These are phyloP conservation scores for Citrus sp. DNA, from an alignment of 345 rosid genomes.

Conservation along the genomic window DNA sequence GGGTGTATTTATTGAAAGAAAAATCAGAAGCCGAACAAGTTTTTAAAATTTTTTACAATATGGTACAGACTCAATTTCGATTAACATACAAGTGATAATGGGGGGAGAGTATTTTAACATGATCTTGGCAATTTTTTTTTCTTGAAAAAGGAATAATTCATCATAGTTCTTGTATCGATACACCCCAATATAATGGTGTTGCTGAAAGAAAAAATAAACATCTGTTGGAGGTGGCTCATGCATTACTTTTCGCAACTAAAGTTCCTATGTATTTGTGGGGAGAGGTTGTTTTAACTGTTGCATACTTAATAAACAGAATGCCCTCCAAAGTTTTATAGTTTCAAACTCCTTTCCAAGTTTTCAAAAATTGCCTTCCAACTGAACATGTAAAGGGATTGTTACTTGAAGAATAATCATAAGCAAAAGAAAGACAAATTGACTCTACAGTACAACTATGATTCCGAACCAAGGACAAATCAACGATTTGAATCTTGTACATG, in stretches of 20 bases:
- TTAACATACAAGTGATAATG: not conserved
- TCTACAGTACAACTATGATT: too few relatives aligned
- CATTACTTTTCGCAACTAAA: not conserved
- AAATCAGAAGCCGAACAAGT: too few relatives aligned
- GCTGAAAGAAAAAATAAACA: not conserved
- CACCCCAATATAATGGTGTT: not conserved
- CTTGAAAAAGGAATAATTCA: not conserved
- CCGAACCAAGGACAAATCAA: too few relatives aligned
- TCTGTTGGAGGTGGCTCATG: not conserved
- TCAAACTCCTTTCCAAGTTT: not conserved
- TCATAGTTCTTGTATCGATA: not conserved
- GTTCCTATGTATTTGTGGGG: not conserved
- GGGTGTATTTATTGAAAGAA: too few relatives aligned
- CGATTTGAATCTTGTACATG: too few relatives aligned
- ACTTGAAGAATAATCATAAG: too few relatives aligned
- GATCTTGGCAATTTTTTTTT: not conserved
- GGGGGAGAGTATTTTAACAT: not conserved
- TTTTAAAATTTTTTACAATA: too few relatives aligned
- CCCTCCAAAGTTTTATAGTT: not conserved
- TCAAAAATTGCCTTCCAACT: not conserved
- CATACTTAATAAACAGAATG: not conserved
- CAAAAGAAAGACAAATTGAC: too few relatives aligned
- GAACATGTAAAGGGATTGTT: too few relatives aligned
- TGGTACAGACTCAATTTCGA: too few relatives aligned
- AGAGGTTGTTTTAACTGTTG: not conserved